A percentile compares a stretch with the other conserved stretches of the same genome.
phyloP scores from a whole-genome alignment of 495 filamentous ascomycete genomes.

The Lasiosphaeria ovina region DNA sequence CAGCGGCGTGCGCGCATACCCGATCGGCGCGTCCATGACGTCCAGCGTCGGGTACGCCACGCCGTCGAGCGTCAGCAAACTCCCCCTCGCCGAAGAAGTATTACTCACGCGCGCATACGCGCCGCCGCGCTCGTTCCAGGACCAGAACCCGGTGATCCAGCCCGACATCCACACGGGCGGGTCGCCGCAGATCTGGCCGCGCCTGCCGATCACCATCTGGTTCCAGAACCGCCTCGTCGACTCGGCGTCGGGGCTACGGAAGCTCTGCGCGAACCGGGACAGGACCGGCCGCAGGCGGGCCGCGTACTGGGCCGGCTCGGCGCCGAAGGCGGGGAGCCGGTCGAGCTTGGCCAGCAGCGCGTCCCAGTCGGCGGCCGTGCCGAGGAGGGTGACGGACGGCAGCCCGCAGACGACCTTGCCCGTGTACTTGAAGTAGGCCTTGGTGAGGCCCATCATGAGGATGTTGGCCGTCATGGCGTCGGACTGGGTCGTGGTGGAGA shows the following conservation, averaged over 20 bases:
- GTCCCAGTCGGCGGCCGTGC: slow-evolving; percentile 36
- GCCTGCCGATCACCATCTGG: slow-evolving; percentile 26
- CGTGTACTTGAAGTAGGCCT: slow-evolving; percentile 33
- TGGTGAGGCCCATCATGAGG: slow-evolving; percentile 41
- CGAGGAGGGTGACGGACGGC: slow-evolving; percentile 40
- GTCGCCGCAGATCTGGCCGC: slow-evolving; percentile 21
- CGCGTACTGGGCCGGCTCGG: slow-evolving; percentile 32
- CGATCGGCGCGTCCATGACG: slow-evolving; percentile 27
- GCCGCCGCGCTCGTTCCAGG: slow-evolving; percentile 42
- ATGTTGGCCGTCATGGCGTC: slow-evolving; percentile 35
- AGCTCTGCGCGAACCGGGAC: slow-evolving; percentile 33
- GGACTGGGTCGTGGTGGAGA: slow-evolving; percentile 33
- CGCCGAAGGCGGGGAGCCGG: slow-evolving; percentile 32
- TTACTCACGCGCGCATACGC: slow-evolving; percentile 8
- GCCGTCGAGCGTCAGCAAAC: slow-evolving; percentile 18
- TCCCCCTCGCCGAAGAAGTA: not conserved
- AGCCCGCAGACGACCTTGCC: slow-evolving; percentile 34
- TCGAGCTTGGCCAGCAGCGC: slow-evolving; percentile 29
- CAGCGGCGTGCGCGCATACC: slow-evolving; percentile 31
- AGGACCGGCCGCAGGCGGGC: slow-evolving; percentile 35
- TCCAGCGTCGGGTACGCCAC: slow-evolving; percentile 23
- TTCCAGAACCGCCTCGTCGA: slow-evolving; percentile 44
- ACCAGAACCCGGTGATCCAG: slow-evolving; percentile 51
- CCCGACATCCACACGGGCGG: slow-evolving; percentile 35
- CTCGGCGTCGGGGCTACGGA: slow-evolving; percentile 33